Base-by-base conservation (phyloP, 106 monocot species). In the Allium cepa region DNA sequence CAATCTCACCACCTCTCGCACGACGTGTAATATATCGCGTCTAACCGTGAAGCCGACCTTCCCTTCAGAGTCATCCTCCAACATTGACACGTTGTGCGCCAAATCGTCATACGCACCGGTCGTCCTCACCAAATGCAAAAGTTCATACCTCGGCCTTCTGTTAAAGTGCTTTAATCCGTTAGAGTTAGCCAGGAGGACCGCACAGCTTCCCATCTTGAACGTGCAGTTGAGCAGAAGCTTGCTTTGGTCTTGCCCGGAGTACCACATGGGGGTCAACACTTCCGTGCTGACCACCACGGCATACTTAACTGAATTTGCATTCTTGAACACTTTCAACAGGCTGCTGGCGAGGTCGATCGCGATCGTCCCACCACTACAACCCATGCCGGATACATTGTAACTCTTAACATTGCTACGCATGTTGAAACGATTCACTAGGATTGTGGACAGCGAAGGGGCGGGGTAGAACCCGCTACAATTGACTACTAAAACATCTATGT, bases 231-330 rank as follows among this genome's bases (percentile, higher is more conserved):
- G 52, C 8, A 70, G 57, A 13, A 70, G 69, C 57, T 70, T 70
- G 8, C 57, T 17, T 0, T 46, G 56, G 14, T 70, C 69, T 7
- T 18, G 57, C 11, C 69, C 69, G 2, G 75, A 11, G 63, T 89
- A 89, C 89, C 85, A 89, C 3, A 79, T 79, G 51, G 82, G 82
- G 46, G 69, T 70, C 15, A 62, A 9, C 11, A 85, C 72, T 62
- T 89, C 85, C 6, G 82, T 75, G 82, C 89, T 89, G 63, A 89
- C 18, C 4, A 89, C 61, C 11, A 89, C 57, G 14, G 75, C 89
- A 68, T 80, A 79, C 9, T 22, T 22, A 22, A 22, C 22, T 22
- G 70, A 72, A 26, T 26, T 46, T 13, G 9, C 45, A 46, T 62
- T 27, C 4, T 6, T 53, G 10, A 10, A 13, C 13, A 53, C 52